Conservation (phyloP, 768 basidiomycete genomes). For the Favolaschia claudopus region DNA sequence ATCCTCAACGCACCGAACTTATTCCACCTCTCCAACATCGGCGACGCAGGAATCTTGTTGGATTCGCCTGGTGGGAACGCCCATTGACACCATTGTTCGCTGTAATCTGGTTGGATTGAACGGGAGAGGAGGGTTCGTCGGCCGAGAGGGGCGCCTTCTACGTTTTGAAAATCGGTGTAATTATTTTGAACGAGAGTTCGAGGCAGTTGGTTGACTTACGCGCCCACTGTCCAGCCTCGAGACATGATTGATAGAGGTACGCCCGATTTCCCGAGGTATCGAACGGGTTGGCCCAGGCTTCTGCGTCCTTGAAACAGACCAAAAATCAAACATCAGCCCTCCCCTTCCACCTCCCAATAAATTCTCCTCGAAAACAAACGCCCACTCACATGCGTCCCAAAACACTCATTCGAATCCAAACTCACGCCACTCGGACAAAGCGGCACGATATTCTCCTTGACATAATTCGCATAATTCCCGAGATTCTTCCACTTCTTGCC, state of each 20-base stretch:
- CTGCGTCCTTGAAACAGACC: slow-evolving; percentile 15
- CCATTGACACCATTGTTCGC: slow-evolving; percentile 1
- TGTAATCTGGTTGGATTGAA: slow-evolving; percentile 13
- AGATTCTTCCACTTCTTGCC: slow-evolving; percentile 15
- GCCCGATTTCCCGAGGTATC: slow-evolving; percentile 17
- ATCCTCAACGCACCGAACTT: slow-evolving; percentile 15
- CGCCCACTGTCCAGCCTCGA: slow-evolving; percentile 10
- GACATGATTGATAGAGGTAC: slow-evolving; percentile 18
- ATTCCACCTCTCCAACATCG: slow-evolving; percentile 19
- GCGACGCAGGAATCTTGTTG: slow-evolving; percentile 13
- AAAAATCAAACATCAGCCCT: neutral
- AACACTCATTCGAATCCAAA: slow-evolving; percentile 20
- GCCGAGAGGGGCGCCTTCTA: slow-evolving; percentile 12
- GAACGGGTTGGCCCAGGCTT: slow-evolving; percentile 6
- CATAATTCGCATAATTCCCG: slow-evolving; percentile 20
- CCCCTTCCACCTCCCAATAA: too few relatives aligned
- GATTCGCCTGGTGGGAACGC: slow-evolving; percentile 9
- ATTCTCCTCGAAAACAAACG: too few relatives aligned
- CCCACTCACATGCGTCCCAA: slow-evolving; percentile 18
- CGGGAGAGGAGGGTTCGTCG: slow-evolving; percentile 15
- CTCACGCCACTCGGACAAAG: slow-evolving; percentile 17
- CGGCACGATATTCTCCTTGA: slow-evolving; percentile 12
- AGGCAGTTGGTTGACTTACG: slow-evolving; percentile 15
- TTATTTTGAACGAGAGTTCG: neutral
- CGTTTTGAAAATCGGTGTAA: neutral